Conservation (phyloP, 352 stramenopile genomes). For the Aphanomyces cochlioides region DNA sequence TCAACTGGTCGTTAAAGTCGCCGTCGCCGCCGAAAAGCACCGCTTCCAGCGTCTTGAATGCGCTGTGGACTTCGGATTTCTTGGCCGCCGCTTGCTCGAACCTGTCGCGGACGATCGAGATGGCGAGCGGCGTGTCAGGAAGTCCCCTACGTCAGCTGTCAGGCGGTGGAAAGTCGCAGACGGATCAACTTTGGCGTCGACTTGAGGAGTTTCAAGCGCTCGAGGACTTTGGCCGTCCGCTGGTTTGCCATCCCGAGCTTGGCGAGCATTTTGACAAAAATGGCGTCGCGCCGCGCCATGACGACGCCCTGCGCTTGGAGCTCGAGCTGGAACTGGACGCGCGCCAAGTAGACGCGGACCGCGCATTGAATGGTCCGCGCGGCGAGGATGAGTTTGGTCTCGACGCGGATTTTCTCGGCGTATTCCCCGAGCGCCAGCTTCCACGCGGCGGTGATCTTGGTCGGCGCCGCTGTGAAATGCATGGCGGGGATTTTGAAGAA, state of each 20-base stretch:
- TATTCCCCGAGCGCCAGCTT: conserved; percentile 56
- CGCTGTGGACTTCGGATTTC: conserved; percentile 51
- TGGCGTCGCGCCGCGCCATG: conserved; percentile 53
- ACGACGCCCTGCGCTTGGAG: conserved; percentile 66
- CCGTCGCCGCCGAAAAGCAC: conserved; percentile 49
- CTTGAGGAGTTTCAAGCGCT: conserved; percentile 59
- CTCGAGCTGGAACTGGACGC: conserved; percentile 56
- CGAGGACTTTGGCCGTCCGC: conserved; percentile 57
- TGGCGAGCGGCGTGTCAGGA: conserved; percentile 51
- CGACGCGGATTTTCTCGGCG: conserved; percentile 51
- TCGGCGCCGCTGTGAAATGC: conserved; percentile 36
- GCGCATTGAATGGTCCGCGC: conserved; percentile 73
- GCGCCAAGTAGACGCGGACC: conserved; percentile 58
- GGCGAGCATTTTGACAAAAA: conserved; percentile 45
- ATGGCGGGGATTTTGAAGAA: conserved; percentile 59
- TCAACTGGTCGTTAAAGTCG: conserved; percentile 37
- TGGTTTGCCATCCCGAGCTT: conserved; percentile 64
- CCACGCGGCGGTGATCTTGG: conserved; percentile 40
- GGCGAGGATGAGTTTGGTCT: conserved; percentile 65
- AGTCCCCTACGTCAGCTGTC: conserved; percentile 35
- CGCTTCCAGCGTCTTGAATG: conserved; percentile 45
- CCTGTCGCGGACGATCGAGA: conserved; percentile 55
- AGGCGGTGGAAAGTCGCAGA: background rate
- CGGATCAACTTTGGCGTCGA: conserved; percentile 21
- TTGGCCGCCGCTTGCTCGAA: conserved; percentile 50